Evolutionary conservation across 139 green algal genomes (phyloP).

Genomic region (Chlorella sp.): DNA sequence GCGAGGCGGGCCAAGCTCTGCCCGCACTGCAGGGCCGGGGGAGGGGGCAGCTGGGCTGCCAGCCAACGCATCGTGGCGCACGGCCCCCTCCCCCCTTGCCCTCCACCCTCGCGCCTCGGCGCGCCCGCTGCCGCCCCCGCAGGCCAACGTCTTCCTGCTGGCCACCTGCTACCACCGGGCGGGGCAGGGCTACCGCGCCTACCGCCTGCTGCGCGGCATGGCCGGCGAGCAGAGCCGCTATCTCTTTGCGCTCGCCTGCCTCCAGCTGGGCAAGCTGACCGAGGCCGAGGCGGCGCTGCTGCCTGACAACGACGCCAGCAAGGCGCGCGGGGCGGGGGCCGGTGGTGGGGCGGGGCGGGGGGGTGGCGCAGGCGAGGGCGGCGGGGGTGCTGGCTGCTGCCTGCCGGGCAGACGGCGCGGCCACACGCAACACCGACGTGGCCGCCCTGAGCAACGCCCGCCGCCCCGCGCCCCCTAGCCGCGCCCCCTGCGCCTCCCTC

Average conservation of each 20-base stretch:
- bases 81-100: neutral
- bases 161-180: constrained; percentile 82
- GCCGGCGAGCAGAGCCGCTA: constrained; percentile 67
- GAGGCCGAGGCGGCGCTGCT: constrained; percentile 83
- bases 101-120: too few relatives aligned
- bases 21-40: too few relatives aligned
- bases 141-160: constrained; percentile 85
- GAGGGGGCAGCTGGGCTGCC: neutral
- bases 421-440: too few relatives aligned
- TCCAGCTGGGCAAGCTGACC: constrained; percentile 73
- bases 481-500: too few relatives aligned
- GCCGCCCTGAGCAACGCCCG: too few relatives aligned
- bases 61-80: neutral
- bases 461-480: too few relatives aligned
- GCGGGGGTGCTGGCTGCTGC: too few relatives aligned
- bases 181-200: constrained; percentile 76
- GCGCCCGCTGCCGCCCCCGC: constrained; percentile 1
- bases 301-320: constrained; percentile 35
- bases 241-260: constrained; percentile 81
- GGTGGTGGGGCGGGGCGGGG: too few relatives aligned
- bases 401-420: too few relatives aligned
- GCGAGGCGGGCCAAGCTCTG: too few relatives aligned
- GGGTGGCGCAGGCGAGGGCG: too few relatives aligned
- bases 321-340: constrained; percentile 12
- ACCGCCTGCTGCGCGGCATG: constrained; percentile 70